Conservation (phyloP, 352 stramenopile species). For the Blastocystis sp. region DNA sequence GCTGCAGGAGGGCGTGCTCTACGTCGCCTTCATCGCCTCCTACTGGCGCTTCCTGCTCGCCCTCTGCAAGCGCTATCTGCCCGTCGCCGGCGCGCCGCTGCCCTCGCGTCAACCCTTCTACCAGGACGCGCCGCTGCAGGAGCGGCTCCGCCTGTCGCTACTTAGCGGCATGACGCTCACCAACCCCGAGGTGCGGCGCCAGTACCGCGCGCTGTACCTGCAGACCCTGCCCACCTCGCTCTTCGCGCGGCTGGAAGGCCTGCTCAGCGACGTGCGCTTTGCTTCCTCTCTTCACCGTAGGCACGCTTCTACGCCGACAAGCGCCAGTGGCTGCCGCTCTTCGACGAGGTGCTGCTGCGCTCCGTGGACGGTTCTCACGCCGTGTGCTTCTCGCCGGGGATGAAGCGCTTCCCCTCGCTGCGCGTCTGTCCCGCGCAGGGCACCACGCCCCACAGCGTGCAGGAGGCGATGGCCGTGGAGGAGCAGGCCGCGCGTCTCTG, state of each 20-base stretch:
- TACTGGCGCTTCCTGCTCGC: slow-evolving; percentile 42
- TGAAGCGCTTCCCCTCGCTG: background rate
- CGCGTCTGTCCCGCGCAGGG: background rate
- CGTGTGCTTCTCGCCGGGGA: background rate
- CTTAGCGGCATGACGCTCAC: slow-evolving; percentile 14
- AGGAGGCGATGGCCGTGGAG: background rate
- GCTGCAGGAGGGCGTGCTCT: slow-evolving; percentile 4
- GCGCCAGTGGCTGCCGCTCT: slow-evolving; percentile 38
- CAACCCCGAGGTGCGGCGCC: slow-evolving; percentile 1
- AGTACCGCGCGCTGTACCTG: background rate
- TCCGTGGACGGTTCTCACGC: background rate
- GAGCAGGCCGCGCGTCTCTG: background rate
- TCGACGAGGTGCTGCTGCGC: background rate
- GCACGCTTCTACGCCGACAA: background rate
- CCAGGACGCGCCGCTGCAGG: background rate
- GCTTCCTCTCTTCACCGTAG: background rate
- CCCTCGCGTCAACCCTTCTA: background rate
- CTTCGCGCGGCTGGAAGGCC: background rate
- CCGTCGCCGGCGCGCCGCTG: background rate
- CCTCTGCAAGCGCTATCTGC: slow-evolving; percentile 20
- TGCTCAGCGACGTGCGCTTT: background rate
- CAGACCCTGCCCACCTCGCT: background rate
- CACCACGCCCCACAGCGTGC: background rate
- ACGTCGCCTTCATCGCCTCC: background rate
- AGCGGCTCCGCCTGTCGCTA: background rate